Evolutionary conservation across 257 asterid genomes (phyloP), one percentile per base, ranked within the genome.

Genomic region (Paulownia fortunei): DNA sequence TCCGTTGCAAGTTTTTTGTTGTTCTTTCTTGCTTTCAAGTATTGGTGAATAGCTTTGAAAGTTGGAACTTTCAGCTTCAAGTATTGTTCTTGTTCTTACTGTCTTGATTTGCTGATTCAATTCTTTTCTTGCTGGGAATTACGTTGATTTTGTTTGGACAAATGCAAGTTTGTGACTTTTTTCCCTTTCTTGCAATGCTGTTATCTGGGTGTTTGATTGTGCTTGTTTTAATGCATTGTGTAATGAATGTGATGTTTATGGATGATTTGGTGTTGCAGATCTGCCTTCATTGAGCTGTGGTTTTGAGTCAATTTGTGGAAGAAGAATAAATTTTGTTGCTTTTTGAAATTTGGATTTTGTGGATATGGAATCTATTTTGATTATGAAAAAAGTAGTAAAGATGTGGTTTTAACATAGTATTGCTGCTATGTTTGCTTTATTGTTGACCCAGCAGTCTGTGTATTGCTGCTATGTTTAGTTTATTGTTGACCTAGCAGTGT

Each of bases 191-290:
- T 65, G 76, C 30, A 56, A 64, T 42, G 36, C 47, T 59, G 41
- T 9, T 26, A 27, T 27, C 9, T 51, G 72, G 36, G 46, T n/a
- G n/a, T n/a, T n/a, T 37, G 26, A 44, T 59, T 64, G 65, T 66
- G 66, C 58, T 73, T 19, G 49, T n/a, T 23, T 41, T 46, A 16
- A 60, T 69, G 78, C 46, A 27, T 26, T 47, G 13, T 23, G 54
- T 56, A 30, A 59, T 60, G 60, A 44, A 5, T 58, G 73, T 52
- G 39, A 32, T 12, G 39, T 34, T 23, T 47, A 18, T 58, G 37
- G 72, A 72, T 30, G 51, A 10, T 68, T n/a, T 77, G 44, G 73
- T 15, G 73, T 37, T 59, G 26, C 61, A 71, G 86, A 82, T 82
- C 86, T 82, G 76, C 63, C 7, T 72, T 56, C n/a, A 21, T 77